A percentile compares a stretch with the other conserved stretches of the same genome.
phyloP scores from a whole-genome alignment of 805 yeast species.

The Saccharomyces mikatae region DNA sequence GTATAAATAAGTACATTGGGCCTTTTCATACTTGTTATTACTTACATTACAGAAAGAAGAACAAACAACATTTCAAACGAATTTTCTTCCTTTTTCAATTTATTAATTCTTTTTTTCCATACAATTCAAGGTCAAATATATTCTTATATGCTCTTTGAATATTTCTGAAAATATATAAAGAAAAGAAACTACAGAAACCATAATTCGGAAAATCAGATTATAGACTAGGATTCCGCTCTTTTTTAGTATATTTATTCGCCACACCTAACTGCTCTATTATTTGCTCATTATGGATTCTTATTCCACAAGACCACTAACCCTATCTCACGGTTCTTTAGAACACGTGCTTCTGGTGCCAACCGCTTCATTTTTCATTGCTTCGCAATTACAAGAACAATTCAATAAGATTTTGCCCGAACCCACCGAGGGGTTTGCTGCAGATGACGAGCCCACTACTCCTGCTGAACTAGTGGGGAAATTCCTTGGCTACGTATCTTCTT shows the following conservation, averaged over 20 bases:
- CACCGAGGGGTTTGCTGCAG: constrained; percentile 79
- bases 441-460: constrained; percentile 80
- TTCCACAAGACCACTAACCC: constrained; percentile 69
- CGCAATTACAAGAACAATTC: constrained; percentile 84
- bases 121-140: not conserved
- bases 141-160: not conserved
- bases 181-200: not conserved
- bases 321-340: constrained; percentile 81
- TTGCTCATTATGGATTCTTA: not conserved
- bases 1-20: not conserved
- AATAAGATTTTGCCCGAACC: constrained; percentile 65
- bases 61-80: not conserved
- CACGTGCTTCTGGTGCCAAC: constrained; percentile 84
- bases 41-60: not conserved
- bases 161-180: not conserved
- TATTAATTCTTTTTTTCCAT: not conserved
- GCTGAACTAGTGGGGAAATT: constrained; percentile 80
- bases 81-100: not conserved
- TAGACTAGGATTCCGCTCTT: not conserved
- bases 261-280: not conserved
- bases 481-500: constrained; percentile 59
- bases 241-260: not conserved
- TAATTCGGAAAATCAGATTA: not conserved
- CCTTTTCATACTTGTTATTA: not conserved
- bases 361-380: constrained; percentile 64